Percentiles rank a stretch among this genome's conserved stretches.
phyloP scores from a whole-genome alignment of 805 yeast genomes.

The Hemisphaericaspora nanyangensis region DNA sequence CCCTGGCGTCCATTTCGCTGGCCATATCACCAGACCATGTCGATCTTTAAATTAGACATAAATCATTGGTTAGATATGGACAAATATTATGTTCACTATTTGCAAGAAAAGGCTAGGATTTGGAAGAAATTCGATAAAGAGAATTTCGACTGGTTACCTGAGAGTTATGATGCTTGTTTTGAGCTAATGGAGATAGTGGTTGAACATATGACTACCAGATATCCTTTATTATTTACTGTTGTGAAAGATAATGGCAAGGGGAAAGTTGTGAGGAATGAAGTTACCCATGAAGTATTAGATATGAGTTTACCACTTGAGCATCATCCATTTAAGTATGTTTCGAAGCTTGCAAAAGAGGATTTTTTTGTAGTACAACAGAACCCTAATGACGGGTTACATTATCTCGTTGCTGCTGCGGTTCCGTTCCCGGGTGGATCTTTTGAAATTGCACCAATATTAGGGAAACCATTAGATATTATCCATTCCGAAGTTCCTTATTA shows the following conservation, averaged over 20 bases:
- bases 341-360: constrained; percentile 74
- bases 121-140: constrained; percentile 55
- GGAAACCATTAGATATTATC: constrained; percentile 58
- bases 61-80: constrained; percentile 82
- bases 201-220: constrained; percentile 56
- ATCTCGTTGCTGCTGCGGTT: constrained; percentile 69
- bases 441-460: constrained; percentile 57
- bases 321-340: constrained; percentile 58
- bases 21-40: constrained; percentile 81
- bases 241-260: constrained; percentile 36
- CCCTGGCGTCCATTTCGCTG: constrained; percentile 81
- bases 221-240: constrained; percentile 58
- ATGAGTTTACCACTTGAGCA: constrained; percentile 57
- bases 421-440: constrained; percentile 80
- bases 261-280: constrained; percentile 51
- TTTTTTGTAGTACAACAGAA: constrained; percentile 61
- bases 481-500: constrained; percentile 71
- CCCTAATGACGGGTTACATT: constrained; percentile 52
- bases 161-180: constrained; percentile 53
- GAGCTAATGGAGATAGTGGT: constrained; percentile 64
- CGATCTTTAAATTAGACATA: constrained; percentile 64
- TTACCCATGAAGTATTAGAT: constrained; percentile 61
- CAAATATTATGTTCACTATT: constrained; percentile 64
- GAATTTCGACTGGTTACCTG: constrained; percentile 65
- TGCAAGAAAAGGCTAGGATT: constrained; percentile 58